These are phyloP conservation scores for Backusella psychrophila DNA, from an alignment of 192 early-diverging fungal genomes.

Conservation along the genomic window DNA sequence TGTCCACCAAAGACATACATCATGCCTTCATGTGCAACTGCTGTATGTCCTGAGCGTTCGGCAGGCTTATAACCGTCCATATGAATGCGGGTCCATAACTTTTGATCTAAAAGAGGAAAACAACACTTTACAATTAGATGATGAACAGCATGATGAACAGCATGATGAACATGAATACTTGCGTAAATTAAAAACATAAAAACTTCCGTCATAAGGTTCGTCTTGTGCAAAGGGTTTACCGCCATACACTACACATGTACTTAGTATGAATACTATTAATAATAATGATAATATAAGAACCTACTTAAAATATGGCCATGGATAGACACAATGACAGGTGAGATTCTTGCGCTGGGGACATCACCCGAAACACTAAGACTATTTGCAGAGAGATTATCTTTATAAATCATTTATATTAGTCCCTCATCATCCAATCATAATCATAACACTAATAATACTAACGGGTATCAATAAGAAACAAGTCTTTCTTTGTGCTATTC, in stretches of 20 bases:
- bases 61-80: slow-evolving; percentile 38
- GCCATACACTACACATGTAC: slow-evolving; percentile 33
- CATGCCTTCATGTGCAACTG: slow-evolving; percentile 39
- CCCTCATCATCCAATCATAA: background rate
- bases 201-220: slow-evolving; percentile 32
- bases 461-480: slow-evolving; percentile 25
- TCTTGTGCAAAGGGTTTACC: slow-evolving; percentile 29
- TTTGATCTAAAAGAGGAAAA: background rate
- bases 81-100: slow-evolving; percentile 39
- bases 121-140: background rate
- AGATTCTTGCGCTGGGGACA: slow-evolving; percentile 35
- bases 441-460: slow-evolving; percentile 1
- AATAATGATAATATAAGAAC: background rate
- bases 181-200: slow-evolving; percentile 44
- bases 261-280: background rate
- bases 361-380: slow-evolving; percentile 39
- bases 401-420: background rate
- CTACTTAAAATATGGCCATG: slow-evolving; percentile 45
- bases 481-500: slow-evolving; percentile 28
- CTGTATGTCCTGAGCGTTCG: slow-evolving; percentile 50
- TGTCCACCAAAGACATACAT: slow-evolving; percentile 55
- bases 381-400: slow-evolving; percentile 26
- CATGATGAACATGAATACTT: slow-evolving; percentile 9
- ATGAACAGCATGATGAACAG: background rate
- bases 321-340: slow-evolving; percentile 44